Conservation (phyloP, 1,139 yeast genomes). For the Magnusiomyces magnusii region DNA sequence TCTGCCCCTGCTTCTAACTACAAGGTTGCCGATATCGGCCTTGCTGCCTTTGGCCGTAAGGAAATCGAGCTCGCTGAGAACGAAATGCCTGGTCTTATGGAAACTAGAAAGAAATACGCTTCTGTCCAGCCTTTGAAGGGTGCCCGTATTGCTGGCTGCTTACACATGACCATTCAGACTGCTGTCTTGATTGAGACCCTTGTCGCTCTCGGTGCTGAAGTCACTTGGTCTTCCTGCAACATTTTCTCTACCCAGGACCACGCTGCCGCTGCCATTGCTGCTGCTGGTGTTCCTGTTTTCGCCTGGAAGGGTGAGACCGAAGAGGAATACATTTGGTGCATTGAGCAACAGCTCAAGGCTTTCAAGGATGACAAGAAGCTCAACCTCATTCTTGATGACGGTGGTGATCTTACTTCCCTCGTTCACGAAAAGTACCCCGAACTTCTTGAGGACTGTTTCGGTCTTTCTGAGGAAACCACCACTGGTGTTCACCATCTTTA, state of each 20-base stretch:
- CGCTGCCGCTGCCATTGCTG: conserved; percentile 99
- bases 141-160: conserved; percentile 98
- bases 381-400: conserved; percentile 97
- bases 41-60: conserved; percentile 99
- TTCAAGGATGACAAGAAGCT: conserved; percentile 96
- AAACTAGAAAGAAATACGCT: conserved; percentile 92
- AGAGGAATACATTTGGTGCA: conserved; percentile 99
- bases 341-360: conserved; percentile 97
- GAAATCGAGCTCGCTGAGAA: conserved; percentile 99
- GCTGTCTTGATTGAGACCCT: conserved; percentile 98
- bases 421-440: conserved; percentile 99
- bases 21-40: conserved; percentile 97
- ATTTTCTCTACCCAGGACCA: conserved; percentile 99
- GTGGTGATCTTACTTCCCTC: conserved; percentile 97
- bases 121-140: conserved; percentile 93
- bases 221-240: conserved; percentile 99
- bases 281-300: conserved; percentile 98
- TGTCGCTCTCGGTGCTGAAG: conserved; percentile 98
- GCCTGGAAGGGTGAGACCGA: conserved; percentile 99
- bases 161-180: conserved; percentile 99
- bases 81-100: conserved; percentile 99
- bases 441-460: conserved; percentile 91
- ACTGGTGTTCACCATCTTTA: conserved; percentile 99
- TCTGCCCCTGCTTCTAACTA: conserved; percentile 46
- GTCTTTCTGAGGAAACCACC: conserved; percentile 99